Evolutionary conservation across 129 eudicot genomes (phyloP).

Genomic region (Escallonia rubra): DNA sequence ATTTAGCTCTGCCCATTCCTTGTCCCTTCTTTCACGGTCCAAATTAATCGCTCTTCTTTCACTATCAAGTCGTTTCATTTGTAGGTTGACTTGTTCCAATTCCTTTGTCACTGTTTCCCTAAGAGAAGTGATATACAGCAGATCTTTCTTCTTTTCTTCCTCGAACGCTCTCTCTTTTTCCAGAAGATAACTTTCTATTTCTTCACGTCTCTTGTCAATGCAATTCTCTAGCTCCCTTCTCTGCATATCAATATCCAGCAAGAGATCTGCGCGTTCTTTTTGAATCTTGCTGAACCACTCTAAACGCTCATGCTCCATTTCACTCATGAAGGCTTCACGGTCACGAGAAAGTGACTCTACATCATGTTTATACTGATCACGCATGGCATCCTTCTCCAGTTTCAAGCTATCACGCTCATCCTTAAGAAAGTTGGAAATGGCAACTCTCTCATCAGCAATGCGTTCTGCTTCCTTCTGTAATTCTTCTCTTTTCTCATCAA

Average conservation of each 20-base stretch:
- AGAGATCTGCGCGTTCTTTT: constrained; percentile 63
- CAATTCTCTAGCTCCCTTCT: constrained; percentile 65
- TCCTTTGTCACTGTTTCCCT: constrained; percentile 70
- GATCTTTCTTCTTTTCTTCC: constrained; percentile 80
- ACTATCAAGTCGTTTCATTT: constrained; percentile 55
- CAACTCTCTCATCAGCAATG: constrained; percentile 60
- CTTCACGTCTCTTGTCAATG: constrained; percentile 81
- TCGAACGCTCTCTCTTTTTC: constrained; percentile 69
- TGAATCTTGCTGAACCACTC: constrained; percentile 77
- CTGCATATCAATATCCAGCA: constrained; percentile 66
- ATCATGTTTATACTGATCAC: constrained; percentile 58
- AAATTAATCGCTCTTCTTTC: constrained; percentile 68
- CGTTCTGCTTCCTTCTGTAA: constrained; percentile 54
- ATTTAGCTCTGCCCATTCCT: constrained; percentile 83
- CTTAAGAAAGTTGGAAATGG: constrained; percentile 55
- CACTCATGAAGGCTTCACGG: constrained; percentile 60
- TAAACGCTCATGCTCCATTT: constrained; percentile 69
- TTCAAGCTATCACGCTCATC: constrained; percentile 80
- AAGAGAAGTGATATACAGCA: constrained; percentile 48
- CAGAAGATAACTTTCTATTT: constrained; percentile 59
- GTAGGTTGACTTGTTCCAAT: constrained; percentile 58
- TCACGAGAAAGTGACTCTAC: constrained; percentile 65
- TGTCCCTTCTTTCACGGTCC: constrained; percentile 82
- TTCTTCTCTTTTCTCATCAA: constrained; percentile 87
- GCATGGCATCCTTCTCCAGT: constrained; percentile 59